Evolutionary conservation across 1,139 yeast species (phyloP), one percentile per base, ranked within the genome.

Genomic region (Geotrichum bryndzae): DNA sequence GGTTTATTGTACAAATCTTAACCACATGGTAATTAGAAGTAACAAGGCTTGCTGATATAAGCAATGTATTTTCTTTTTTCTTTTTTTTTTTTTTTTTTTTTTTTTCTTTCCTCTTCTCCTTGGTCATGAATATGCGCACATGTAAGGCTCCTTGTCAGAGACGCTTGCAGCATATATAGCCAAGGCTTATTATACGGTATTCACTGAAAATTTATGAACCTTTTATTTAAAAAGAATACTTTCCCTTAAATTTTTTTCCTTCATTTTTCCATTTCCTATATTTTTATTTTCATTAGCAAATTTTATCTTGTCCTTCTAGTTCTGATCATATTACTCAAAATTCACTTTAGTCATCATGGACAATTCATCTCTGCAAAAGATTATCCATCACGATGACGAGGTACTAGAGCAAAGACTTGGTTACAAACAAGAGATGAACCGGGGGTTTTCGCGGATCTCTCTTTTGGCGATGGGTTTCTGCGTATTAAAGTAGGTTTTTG

Each of bases 381-480:
- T 59, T 51, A 59, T 59, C 46, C 27, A 54, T 33, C 58, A 59
- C 29, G 61, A 59, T 59, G 58, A 59, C 58, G 38, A 51, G 35
- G 58, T 59, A 33, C 45, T 59, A n/a, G 61, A 54, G 29, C 38
- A 48, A 29, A 57, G 59, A 18, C 51, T 63, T 31, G 66, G 66
- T 6, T 63, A 63, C 35, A 53, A 57, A 23, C 64, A 62, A 41
- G 51, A 58, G 3, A 53, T 63, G 59, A 46, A 60, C 18, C 55
- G 66, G 10, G 56, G 65, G 11, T 63, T 63, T 56, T 63, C 66
- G 10, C 54, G 65, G 7, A 46, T 63, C 51, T 63, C 66, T 18
- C 57, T 63, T 25, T 53, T 63, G 8, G 64, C 63, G 8, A 63
- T 63, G 62, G 66, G 66, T 10, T 63, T 63, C 55, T 63, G 66